A percentile compares a stretch with the other conserved stretches of the same genome.
phyloP scores from a whole-genome alignment of 371 early-diverging fungal species.

The Rhizomucor miehei region DNA sequence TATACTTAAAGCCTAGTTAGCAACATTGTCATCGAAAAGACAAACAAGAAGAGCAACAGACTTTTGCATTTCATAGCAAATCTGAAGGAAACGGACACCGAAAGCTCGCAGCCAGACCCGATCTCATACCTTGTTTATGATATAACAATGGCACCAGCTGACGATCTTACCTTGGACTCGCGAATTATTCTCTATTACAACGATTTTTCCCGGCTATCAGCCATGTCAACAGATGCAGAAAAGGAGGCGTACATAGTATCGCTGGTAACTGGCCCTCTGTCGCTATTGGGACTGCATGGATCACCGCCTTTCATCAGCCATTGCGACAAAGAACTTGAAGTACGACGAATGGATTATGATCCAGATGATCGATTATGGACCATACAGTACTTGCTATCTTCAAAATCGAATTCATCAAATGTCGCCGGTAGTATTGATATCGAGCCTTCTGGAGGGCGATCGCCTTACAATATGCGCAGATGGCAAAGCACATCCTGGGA shows the following conservation, averaged over 20 bases:
- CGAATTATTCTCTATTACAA: slow-evolving; percentile 17
- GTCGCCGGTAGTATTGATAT: slow-evolving; percentile 6
- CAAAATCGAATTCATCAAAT: neutral
- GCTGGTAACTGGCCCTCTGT: slow-evolving; percentile 15
- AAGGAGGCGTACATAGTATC: slow-evolving; percentile 9
- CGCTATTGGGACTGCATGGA: slow-evolving; percentile 9
- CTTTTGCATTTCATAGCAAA: slow-evolving; percentile 3
- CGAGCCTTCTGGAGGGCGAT: neutral
- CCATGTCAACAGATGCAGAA: neutral
- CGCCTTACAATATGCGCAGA: neutral
- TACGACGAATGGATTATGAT: slow-evolving; percentile 1
- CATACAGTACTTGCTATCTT: neutral
- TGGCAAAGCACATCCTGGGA: slow-evolving; percentile 34
- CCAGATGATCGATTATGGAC: slow-evolving; percentile 8
- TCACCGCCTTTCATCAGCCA: slow-evolving; percentile 10
- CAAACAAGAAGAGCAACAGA: slow-evolving; percentile 1
- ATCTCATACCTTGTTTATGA: slow-evolving; percentile 1
- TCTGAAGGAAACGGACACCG: neutral
- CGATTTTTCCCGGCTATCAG: slow-evolving; percentile 1
- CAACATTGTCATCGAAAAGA: slow-evolving; percentile 9
- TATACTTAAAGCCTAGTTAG: too few species aligned
- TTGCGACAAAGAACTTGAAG: neutral
- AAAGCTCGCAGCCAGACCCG: neutral
- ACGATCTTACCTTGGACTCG: slow-evolving; percentile 18
- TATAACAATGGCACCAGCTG: slow-evolving; percentile 7